Evolutionary conservation across 176 grass and related monocot species (phyloP).

Genomic region (Lolium perenne): DNA sequence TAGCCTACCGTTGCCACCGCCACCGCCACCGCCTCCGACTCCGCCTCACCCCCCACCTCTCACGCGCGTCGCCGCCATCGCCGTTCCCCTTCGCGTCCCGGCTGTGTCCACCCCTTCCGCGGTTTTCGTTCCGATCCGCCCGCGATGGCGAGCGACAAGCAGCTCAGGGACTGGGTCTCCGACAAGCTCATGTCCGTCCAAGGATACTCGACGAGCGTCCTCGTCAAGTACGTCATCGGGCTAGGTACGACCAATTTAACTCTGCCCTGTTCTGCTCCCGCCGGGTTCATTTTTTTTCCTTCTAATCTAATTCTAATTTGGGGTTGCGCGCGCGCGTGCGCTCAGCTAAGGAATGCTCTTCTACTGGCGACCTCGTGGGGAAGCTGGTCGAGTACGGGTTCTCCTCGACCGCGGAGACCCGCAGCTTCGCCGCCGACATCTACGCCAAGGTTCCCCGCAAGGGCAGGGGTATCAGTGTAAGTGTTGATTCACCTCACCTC

Average conservation of each 20-base stretch:
- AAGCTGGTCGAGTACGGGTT: conserved; percentile 77
- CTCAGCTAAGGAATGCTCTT: conserved; percentile 83
- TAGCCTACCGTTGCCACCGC: not conserved
- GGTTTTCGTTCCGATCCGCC: not conserved
- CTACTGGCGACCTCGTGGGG: conserved; percentile 54
- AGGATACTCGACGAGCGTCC: conserved; percentile 71
- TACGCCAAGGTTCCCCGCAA: conserved; percentile 74
- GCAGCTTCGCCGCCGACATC: conserved; percentile 65
- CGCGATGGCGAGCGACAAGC: conserved; percentile 60
- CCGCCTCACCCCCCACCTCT: not conserved
- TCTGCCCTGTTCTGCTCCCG: not conserved
- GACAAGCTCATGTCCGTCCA: conserved; percentile 78
- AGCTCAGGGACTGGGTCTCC: conserved; percentile 84
- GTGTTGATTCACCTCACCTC: not conserved
- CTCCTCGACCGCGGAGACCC: conserved; percentile 53
- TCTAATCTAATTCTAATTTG: not conserved
- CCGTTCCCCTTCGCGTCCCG: not conserved
- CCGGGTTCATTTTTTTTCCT: conserved; percentile 9
- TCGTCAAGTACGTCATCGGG: conserved; percentile 82
- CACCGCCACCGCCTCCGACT: not conserved
- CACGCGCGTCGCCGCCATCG: not conserved
- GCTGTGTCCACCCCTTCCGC: not conserved
- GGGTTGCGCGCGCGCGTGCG: not conserved
- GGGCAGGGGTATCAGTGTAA: conserved; percentile 62
- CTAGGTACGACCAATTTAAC: conserved; percentile 43